Base-by-base conservation (phyloP, 331 rosid genomes). In the Dryas integrifolia region DNA sequence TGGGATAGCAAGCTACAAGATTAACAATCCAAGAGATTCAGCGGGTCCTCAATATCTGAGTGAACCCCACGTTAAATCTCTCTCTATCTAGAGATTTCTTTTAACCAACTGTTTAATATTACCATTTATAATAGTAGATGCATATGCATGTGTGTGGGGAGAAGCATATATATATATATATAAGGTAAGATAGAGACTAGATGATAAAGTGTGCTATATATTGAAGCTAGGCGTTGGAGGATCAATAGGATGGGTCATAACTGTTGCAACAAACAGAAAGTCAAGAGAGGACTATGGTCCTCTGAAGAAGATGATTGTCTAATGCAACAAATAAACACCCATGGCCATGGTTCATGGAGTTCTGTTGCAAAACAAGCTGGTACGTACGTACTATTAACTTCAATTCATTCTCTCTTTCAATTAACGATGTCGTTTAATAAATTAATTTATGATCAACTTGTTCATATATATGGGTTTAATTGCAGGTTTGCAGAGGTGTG, bases 301-400 rank as follows among this genome's bases (percentile, higher is more conserved):
- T 84, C 88, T 43, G 88, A 85, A 52, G 88, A 85, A 79, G 88
- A 85, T 69, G 88, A 80, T 74, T 79, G 77, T 77, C 81, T 85
- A 0, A 44, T 82, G 53, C 62, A 66, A 7, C 74, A 72, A 65
- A 74, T 82, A 26, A 62, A 81, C 72, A 72, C 58, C 18, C 21
- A 30, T 18, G 82, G 88, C 57, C 78, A 76, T 51, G 86, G 76
- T 39, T 79, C 83, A 5, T 85, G 89, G 89, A 82, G 86, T 41
- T 63, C 85, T 7, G 73, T 85, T 24, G 86, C 89, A 11, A 74
- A 74, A 57, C 41, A 79, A 16, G 85, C 89, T 0, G 87, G 87
- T 80, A 30, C 35, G 35, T 30, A 30, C 35, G 3, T 30, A 30
- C 35, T 30, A 30, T 30, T 30, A 30, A 30, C 35, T 30, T 30